Evolutionary conservation across 345 rosid species (phyloP).

Genomic region (Populus simonii): DNA sequence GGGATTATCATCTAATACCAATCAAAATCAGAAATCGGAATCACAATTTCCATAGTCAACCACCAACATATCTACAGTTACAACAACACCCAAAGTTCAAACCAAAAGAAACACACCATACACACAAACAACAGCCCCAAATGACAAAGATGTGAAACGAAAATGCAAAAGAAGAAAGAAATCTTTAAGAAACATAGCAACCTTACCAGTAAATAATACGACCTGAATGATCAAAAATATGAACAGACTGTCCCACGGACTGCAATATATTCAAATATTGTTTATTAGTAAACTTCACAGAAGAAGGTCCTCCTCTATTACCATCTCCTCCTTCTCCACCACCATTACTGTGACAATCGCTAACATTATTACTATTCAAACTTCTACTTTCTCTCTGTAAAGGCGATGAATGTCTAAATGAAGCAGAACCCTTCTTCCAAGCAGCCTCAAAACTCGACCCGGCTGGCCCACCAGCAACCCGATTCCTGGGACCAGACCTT

Average conservation of each 20-base stretch:
- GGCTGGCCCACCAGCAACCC: slow-evolving; percentile 12
- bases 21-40: not conserved
- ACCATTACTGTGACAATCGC: slow-evolving; percentile 9
- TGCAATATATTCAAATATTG: slow-evolving; percentile 88
- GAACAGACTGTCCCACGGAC: slow-evolving; percentile 92
- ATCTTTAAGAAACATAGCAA: too few relatives aligned
- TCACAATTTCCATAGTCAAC: slow-evolving; percentile 1
- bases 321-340: slow-evolving; percentile 21
- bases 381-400: slow-evolving; percentile 66
- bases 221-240: slow-evolving; percentile 58
- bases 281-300: slow-evolving; percentile 54
- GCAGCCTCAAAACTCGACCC: not conserved
- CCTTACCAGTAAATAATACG: slow-evolving; percentile 82
- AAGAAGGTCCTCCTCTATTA: slow-evolving; percentile 52
- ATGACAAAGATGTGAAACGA: not conserved
- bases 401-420: slow-evolving; percentile 80
- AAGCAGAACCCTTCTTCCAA: slow-evolving; percentile 60
- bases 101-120: not conserved
- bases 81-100: not conserved
- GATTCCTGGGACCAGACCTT: slow-evolving; percentile 46
- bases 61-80: not conserved
- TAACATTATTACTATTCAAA: not conserved
- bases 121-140: not conserved
- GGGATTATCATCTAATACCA: not conserved
- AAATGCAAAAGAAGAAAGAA: not conserved